Percentiles rank a stretch among this genome's conserved stretches.
phyloP scores from a whole-genome alignment of 1,284 basidiomycete species.

The Microbotryomycetes sp. region DNA sequence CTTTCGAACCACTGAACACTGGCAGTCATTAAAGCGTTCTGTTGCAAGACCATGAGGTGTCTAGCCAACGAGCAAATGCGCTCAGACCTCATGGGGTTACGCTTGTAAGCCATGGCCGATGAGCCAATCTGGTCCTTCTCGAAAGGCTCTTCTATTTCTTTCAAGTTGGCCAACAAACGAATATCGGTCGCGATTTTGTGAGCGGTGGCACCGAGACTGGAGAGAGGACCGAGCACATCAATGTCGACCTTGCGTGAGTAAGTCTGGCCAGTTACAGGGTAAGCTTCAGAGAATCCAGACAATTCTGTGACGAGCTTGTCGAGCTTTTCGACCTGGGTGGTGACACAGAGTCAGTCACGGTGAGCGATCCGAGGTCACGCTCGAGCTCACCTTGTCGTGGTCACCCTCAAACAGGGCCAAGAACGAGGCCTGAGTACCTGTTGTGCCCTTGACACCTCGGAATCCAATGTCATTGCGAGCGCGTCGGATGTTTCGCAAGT shows the following conservation, averaged over 20 bases:
- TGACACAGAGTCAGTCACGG: not conserved
- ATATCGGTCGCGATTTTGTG: slow-evolving; percentile 98
- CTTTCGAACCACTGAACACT: slow-evolving; percentile 95
- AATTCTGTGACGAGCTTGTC: slow-evolving; percentile 84
- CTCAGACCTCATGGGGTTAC: slow-evolving; percentile 98
- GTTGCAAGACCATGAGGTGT: slow-evolving; percentile 86
- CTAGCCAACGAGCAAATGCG: slow-evolving; percentile 90
- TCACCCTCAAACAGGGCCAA: slow-evolving; percentile 90
- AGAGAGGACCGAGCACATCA: slow-evolving; percentile 82
- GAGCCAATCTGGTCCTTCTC: slow-evolving; percentile 97
- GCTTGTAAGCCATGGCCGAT: slow-evolving; percentile 91
- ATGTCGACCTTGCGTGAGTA: slow-evolving; percentile 97
- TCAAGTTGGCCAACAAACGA: slow-evolving; percentile 82
- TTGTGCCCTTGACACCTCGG: slow-evolving; percentile 97
- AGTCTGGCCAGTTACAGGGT: slow-evolving; percentile 97
- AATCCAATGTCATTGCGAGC: slow-evolving; percentile 92
- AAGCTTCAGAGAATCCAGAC: slow-evolving; percentile 86
- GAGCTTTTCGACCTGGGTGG: slow-evolving; percentile 69
- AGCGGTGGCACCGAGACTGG: slow-evolving; percentile 87
- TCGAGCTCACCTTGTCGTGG: slow-evolving; percentile 65
- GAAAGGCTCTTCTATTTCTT: slow-evolving; percentile 99
- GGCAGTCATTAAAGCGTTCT: slow-evolving; percentile 86
- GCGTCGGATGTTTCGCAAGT: slow-evolving; percentile 85
- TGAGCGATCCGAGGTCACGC: not conserved
- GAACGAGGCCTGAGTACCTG: slow-evolving; percentile 96